phyloP scores from a whole-genome alignment of 257 asterid species.

The Datura wrightii region DNA sequence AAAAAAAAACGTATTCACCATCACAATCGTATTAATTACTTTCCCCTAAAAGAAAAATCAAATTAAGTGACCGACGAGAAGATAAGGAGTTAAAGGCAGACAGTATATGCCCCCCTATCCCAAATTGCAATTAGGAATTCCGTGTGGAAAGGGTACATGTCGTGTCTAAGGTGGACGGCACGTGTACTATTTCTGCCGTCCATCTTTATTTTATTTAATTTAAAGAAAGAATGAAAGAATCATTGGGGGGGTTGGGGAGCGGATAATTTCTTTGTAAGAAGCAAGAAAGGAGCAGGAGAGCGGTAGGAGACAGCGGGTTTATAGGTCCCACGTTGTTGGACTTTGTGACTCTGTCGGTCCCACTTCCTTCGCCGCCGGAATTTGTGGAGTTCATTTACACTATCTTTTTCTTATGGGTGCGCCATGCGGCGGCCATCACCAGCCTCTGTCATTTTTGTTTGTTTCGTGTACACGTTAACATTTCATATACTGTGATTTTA shows the following conservation, averaged over 20 bases:
- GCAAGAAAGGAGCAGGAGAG: constrained; percentile 47
- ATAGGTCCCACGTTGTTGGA: constrained; percentile 45
- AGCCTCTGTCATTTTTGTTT: too few species aligned
- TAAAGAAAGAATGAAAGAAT: neutral
- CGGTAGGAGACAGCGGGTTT: constrained; percentile 41
- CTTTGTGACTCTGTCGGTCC: constrained; percentile 46
- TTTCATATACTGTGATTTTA: too few species aligned
- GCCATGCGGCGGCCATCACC: constrained; percentile 27
- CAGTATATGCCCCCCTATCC: constrained; percentile 26
- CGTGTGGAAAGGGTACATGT: constrained; percentile 81
- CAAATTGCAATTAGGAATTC: constrained; percentile 30
- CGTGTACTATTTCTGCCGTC: constrained; percentile 61
- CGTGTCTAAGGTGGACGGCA: constrained; percentile 62
- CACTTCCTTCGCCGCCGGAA: constrained; percentile 54
- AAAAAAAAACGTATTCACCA: too few species aligned
- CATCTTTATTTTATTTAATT: constrained; percentile 16
- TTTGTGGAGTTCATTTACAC: constrained; percentile 54
- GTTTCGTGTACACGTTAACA: too few species aligned
- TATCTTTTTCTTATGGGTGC: too few species aligned
- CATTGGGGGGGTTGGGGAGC: neutral
- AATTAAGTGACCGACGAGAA: constrained; percentile 45
- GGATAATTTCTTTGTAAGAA: constrained; percentile 6
- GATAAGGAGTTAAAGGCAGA: constrained; percentile 31
- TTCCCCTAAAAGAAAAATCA: too few species aligned
- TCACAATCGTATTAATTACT: too few species aligned